Evolutionary conservation across 495 filamentous ascomycete species (phyloP), one percentile per base, ranked within the genome.

Genomic region (Neurospora sp.): DNA sequence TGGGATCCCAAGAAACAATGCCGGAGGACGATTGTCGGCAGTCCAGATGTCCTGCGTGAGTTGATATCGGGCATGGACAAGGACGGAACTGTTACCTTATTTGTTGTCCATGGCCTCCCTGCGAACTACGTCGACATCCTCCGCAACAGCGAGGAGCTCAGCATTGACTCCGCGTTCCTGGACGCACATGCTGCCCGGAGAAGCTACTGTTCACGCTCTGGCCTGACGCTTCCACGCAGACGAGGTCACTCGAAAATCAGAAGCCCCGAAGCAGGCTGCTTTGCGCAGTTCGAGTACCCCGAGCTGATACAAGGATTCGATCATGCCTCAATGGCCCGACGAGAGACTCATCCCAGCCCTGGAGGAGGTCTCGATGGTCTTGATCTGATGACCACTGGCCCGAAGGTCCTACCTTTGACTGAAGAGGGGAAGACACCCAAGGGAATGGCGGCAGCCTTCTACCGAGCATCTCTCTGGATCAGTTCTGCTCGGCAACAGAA

Each of bases 241-340:
- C 54, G 27, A 62, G 54, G 54, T 62, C 27, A 16, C 9, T 62
- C 27, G 27, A 62, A 62, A 31, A 62, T 9, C 14, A 14, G 54
- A 62, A 62, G 60, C 37, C 16, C 66, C 39, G 69, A 37, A 40
- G 71, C 39, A 31, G 71, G 38, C 60, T 14, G n/a, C n/a, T 81
- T 80, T 46, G 78, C 74, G 39, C 75, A 76, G 69, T 81, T 76
- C 66, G 80, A 81, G 37, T 82, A 82, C 41, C 82, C 82, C 9
- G 80, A 83, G 73, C 23, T 82, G 20, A 38, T 80, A 8, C 42
- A 54, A 31, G 72, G 71, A 31, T 72, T 39, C 20, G 39, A 20
- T 12, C 12, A 39, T 38, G n/a, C 37, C 20, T 40, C 41, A 70
- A 44, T 70, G 70, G 16, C 39, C 38, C 46, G 54, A 31, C 12